phyloP scores from a whole-genome alignment of 2,329 filamentous ascomycete species.

The Rhytidhysteron rufulum region DNA sequence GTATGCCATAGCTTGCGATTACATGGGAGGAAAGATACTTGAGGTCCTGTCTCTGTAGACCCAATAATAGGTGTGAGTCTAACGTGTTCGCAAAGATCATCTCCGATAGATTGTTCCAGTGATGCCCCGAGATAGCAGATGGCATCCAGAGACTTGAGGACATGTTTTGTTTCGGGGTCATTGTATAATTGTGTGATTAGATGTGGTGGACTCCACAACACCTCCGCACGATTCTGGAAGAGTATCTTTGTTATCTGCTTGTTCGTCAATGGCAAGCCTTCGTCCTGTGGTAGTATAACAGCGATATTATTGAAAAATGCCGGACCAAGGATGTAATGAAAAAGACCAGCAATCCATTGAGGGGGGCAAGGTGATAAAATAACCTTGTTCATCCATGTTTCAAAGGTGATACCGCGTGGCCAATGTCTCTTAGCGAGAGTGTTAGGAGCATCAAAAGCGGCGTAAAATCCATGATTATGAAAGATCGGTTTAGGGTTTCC shows the following conservation, averaged over 20 bases:
- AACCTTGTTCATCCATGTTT: constrained; percentile 10
- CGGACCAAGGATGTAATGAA: constrained; percentile 7
- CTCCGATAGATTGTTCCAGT: constrained; percentile 12
- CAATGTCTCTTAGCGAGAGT: constrained; percentile 9
- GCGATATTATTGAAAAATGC: constrained; percentile 6
- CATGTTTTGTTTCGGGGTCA: constrained; percentile 5
- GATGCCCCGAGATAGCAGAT: constrained; percentile 12
- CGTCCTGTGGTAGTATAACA: constrained; percentile 7
- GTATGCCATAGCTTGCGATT: constrained; percentile 15
- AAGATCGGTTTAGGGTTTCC: constrained; percentile 12
- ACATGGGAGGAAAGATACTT: constrained; percentile 6
- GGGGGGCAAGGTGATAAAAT: constrained; percentile 11
- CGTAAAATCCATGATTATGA: constrained; percentile 10
- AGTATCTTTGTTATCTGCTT: constrained; percentile 11
- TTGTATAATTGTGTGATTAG: constrained; percentile 13
- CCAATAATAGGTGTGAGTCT: constrained; percentile 13
- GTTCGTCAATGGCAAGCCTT: constrained; percentile 2
- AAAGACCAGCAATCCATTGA: constrained; percentile 16
- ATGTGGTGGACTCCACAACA: constrained; percentile 11
- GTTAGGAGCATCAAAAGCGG: background rate
- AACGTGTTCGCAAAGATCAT: constrained; percentile 11
- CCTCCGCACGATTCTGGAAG: constrained; percentile 8
- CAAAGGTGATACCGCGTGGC: constrained; percentile 13
- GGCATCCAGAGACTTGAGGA: constrained; percentile 13
- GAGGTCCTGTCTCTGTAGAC: constrained; percentile 14